A percentile compares a stretch with the other conserved stretches of the same genome.
Conservation (phyloP, 345 rosid species). For the Eucalyptus coolabah region DNA sequence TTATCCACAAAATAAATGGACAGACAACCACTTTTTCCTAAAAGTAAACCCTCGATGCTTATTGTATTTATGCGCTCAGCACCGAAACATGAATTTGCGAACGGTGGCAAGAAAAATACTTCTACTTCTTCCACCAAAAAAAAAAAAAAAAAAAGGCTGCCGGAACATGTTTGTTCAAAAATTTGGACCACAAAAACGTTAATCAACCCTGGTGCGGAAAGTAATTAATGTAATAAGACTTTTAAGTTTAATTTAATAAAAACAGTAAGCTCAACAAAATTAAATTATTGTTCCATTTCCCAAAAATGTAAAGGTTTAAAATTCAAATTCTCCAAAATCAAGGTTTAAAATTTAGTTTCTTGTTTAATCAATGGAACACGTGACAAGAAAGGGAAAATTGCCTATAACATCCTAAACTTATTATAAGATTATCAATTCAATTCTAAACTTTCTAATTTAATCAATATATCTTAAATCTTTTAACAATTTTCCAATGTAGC, state of each 20-base stretch:
- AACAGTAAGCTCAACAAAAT: too few species aligned
- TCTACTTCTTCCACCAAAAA: too few species aligned
- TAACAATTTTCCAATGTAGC: too few species aligned
- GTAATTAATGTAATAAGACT: too few species aligned
- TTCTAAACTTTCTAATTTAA: too few species aligned
- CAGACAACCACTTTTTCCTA: neutral
- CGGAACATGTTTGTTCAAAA: neutral
- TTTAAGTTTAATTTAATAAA: too few species aligned
- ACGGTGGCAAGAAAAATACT: too few species aligned
- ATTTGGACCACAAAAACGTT: neutral
- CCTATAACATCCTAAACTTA: neutral
- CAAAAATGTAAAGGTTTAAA: too few species aligned
- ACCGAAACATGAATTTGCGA: too few species aligned
- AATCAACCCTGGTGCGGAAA: neutral
- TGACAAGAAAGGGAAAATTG: neutral
- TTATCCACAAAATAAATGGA: slow-evolving; percentile 66
- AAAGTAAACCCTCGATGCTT: neutral
- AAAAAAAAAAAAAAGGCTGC: neutral
- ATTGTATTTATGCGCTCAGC: too few species aligned
- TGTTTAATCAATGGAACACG: neutral
- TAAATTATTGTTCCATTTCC: neutral
- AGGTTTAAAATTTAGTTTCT: neutral
- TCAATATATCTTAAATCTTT: neutral
- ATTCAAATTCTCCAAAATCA: neutral
- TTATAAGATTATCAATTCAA: too few species aligned